A percentile compares a stretch with the other conserved stretches of the same genome.
Conservation (phyloP, 768 basidiomycete species). For the Russula vinacea region DNA sequence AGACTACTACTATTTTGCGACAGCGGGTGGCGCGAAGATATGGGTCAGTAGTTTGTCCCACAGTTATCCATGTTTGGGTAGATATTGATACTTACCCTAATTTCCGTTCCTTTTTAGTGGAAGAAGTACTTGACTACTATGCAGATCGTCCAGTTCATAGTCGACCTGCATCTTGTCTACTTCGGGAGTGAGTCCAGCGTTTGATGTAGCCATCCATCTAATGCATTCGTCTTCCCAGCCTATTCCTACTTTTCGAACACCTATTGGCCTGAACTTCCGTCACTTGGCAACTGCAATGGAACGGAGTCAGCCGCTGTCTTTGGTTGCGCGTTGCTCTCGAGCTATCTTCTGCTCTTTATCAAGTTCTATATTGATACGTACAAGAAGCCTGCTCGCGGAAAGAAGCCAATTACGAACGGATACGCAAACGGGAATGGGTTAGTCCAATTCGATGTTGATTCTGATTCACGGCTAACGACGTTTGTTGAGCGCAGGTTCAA, state of each 20-base stretch:
- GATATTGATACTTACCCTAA: background rate
- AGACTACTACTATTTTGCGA: constrained; percentile 99
- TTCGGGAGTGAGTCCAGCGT: constrained; percentile 78
- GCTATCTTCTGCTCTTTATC: constrained; percentile 93
- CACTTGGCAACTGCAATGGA: constrained; percentile 80
- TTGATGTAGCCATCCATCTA: background rate
- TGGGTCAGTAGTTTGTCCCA: constrained; percentile 58
- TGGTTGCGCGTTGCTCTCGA: constrained; percentile 84
- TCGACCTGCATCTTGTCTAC: constrained; percentile 88
- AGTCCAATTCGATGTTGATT: constrained; percentile 10
- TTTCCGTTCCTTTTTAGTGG: constrained; percentile 59
- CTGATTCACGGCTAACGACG: background rate
- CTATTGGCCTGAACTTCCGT: constrained; percentile 59
- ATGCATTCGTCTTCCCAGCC: constrained; percentile 38
- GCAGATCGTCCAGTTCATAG: constrained; percentile 95
- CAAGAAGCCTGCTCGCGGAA: constrained; percentile 54
- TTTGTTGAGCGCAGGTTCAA: constrained; percentile 14
- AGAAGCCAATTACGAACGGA: constrained; percentile 40
- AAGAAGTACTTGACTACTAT: constrained; percentile 96
- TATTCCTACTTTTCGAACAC: constrained; percentile 77
- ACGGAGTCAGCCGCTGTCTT: constrained; percentile 84
- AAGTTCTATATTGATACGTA: constrained; percentile 89
- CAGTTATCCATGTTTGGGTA: background rate
- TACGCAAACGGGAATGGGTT: constrained; percentile 46
- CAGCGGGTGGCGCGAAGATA: constrained; percentile 93